These are phyloP conservation scores for Rhipidocladum racemiflorum DNA, from an alignment of 176 grass and related monocot species.

Conservation along the genomic window DNA sequence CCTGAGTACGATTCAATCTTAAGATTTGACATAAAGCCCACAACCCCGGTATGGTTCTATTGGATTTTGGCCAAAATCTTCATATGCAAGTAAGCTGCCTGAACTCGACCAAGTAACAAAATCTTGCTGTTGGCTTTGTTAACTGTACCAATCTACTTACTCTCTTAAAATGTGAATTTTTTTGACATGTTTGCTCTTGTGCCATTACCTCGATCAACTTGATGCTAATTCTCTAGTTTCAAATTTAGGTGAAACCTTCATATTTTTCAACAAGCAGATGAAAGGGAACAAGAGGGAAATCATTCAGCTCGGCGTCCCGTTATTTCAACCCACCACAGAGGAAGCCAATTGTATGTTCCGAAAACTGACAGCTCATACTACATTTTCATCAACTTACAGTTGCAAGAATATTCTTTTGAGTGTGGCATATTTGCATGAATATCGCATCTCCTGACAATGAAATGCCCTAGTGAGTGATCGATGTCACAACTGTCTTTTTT, in stretches of 20 bases:
- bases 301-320: conserved; percentile 83
- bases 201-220: not conserved
- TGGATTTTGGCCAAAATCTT: conserved; percentile 20
- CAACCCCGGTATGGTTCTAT: not conserved
- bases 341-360: conserved; percentile 74
- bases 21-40: conserved; percentile 21
- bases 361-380: not conserved
- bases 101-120: not conserved
- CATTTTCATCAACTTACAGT: not conserved
- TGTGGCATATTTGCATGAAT: conserved; percentile 28
- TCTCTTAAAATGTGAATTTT: conserved; percentile 1
- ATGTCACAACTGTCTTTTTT: conserved; percentile 28
- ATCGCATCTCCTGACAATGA: conserved; percentile 26
- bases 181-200: not conserved
- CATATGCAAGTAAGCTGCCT: conserved; percentile 32
- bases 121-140: not conserved
- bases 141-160: not conserved
- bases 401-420: conserved; percentile 38
- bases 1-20: not conserved
- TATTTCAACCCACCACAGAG: conserved; percentile 93
- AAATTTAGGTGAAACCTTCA: conserved; percentile 86
- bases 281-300: conserved; percentile 99
- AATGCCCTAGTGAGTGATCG: conserved; percentile 18
- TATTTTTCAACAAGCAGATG: conserved; percentile 98
- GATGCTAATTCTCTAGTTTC: conserved; percentile 32